Base-by-base conservation (phyloP, 2,329 filamentous ascomycete species). In the Fusarium camptoceras region DNA sequence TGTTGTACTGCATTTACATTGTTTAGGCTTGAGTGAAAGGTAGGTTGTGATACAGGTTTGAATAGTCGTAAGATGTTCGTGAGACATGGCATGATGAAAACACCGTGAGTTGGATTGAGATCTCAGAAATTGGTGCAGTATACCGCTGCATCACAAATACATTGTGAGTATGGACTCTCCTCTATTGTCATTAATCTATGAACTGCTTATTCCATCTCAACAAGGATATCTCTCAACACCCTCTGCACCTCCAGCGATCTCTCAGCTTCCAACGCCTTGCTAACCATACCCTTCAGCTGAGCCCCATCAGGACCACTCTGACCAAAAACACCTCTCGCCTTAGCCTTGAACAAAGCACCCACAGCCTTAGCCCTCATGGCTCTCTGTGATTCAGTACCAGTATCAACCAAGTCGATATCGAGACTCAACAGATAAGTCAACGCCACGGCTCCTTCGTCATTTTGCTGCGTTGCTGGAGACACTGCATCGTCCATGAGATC, bases 301-400 rank as follows among this genome's bases (percentile, higher is more conserved):
- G 65, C 72, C n/a, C 71, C 48, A 4, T 75, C 66, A 1, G 75
- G 70, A 12, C 65, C 71, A 1, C 68, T 69, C 18, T 75, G 66
- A 0, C 77, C 84, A 75, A 88, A 83, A 0, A 82, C 77, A 0
- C 83, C 83, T 47, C 79, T 78, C 39, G 79, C 80, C 63, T 80
- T 81, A 3, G 84, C 81, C 63, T 78, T 79, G 8, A 82, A 74
- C 14, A 84, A 79, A 1, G 81, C 80, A 3, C 77, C 77, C 1
- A 85, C 75, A 0, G 86, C 85, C 70, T 83, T 83, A 2, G 82
- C 83, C 39, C 87, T 79, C 63, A 78, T 78, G 24, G 82, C 70
- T 18, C 87, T 81, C 77, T 89, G 87, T 6, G 81, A 75, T 72
- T 89, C 87, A 1, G 84, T 83, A 1, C 86, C 84, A 0, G 81